Percentiles rank a stretch among this genome's conserved stretches.
Conservation (phyloP, 2,329 filamentous ascomycete species). For the Teratosphaeriaceae sp. region DNA sequence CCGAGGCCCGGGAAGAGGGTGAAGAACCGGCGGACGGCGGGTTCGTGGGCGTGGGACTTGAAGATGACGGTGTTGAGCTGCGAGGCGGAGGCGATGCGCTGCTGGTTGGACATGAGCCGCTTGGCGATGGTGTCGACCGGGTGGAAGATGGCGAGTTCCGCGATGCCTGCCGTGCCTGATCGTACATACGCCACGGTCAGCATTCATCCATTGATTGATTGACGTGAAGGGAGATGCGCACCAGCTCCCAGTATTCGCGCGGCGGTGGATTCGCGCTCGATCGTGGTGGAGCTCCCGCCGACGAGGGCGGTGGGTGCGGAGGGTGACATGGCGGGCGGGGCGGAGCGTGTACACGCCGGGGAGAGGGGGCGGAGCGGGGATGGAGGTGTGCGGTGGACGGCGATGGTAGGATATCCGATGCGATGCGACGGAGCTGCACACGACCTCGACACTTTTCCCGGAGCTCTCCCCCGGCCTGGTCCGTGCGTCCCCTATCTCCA, state of each 20-base stretch:
- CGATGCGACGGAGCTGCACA: neutral
- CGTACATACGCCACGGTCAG: conserved; percentile 9
- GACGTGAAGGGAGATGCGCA: too few relatives aligned
- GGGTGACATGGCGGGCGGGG: conserved; percentile 3
- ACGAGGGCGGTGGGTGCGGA: conserved; percentile 14
- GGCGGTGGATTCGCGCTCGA: conserved; percentile 81
- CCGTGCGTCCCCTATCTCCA: neutral
- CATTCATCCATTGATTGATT: conserved; percentile 6
- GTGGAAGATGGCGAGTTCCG: conserved; percentile 89
- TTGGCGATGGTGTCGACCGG: conserved; percentile 98
- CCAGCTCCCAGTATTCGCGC: conserved; percentile 89
- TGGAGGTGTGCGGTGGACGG: neutral
- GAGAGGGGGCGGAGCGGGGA: neutral
- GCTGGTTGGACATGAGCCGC: conserved; percentile 97
- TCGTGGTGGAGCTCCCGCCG: conserved; percentile 40
- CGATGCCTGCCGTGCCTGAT: conserved; percentile 91
- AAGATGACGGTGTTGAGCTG: conserved; percentile 90
- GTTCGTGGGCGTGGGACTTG: conserved; percentile 72
- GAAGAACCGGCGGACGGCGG: conserved; percentile 72
- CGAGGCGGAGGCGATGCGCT: conserved; percentile 54
- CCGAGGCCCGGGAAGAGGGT: conserved; percentile 95
- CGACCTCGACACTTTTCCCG: neutral
- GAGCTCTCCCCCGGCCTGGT: neutral
- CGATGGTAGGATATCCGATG: too few relatives aligned
- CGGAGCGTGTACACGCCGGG: neutral